phyloP scores from a whole-genome alignment of 805 yeast genomes.

The Wickerhamiella australiensis region DNA sequence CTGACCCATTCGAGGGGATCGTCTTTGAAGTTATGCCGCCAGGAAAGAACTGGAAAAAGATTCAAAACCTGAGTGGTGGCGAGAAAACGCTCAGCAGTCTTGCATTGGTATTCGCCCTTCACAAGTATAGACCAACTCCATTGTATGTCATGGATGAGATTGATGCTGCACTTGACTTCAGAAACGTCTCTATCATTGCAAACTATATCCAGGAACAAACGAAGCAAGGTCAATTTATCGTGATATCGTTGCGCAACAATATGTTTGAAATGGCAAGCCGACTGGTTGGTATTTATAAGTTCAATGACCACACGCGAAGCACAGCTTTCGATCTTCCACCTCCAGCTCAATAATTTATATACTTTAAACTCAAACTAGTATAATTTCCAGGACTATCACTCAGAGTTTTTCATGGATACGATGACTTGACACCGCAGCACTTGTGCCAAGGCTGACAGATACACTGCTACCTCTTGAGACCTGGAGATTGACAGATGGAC shows the following conservation, averaged over 20 bases:
- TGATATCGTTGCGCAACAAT: constrained; percentile 86
- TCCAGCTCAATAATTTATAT: neutral
- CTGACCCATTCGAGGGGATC: constrained; percentile 98
- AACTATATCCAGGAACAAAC: constrained; percentile 93
- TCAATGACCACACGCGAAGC: constrained; percentile 78
- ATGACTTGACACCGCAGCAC: neutral
- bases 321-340: constrained; percentile 36
- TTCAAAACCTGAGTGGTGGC: constrained; percentile 91
- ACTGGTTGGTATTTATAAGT: constrained; percentile 90
- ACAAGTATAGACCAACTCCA: constrained; percentile 93
- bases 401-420: neutral
- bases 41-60: constrained; percentile 93
- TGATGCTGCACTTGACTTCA: constrained; percentile 94
- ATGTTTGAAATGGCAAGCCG: constrained; percentile 96
- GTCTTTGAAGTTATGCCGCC: constrained; percentile 98
- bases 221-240: constrained; percentile 91
- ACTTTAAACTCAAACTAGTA: too few relatives aligned
- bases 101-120: constrained; percentile 92
- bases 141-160: constrained; percentile 98
- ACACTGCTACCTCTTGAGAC: neutral
- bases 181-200: constrained; percentile 95
- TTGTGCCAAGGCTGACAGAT: neutral
- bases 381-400: too few relatives aligned
- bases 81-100: constrained; percentile 91
- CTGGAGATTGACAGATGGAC: constrained; percentile 7